Conservation (phyloP, 768 basidiomycete genomes). For the Collybia mongolica region DNA sequence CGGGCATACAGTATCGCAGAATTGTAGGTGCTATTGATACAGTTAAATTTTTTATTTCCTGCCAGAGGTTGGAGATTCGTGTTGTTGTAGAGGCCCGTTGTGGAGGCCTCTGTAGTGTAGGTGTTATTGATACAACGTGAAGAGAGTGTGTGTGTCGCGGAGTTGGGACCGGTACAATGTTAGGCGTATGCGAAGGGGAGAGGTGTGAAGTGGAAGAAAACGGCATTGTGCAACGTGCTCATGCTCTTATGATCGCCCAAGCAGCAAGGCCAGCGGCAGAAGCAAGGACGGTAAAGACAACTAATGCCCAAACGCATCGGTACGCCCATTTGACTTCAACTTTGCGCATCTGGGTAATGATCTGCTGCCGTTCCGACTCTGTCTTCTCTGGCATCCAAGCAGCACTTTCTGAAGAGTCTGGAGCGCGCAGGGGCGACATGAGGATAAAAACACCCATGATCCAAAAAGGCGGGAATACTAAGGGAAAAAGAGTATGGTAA, state of each 20-base stretch:
- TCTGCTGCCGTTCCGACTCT: constrained; percentile 42
- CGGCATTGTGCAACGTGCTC: neutral
- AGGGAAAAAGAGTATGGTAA: constrained; percentile 2
- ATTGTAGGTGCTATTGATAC: constrained; percentile 11
- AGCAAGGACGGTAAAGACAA: constrained; percentile 39
- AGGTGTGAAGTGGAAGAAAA: neutral
- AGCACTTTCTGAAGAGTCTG: constrained; percentile 23
- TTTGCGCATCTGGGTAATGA: constrained; percentile 45
- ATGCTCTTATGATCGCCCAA: constrained; percentile 28
- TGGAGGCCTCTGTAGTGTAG: too few relatives aligned
- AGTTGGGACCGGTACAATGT: too few relatives aligned
- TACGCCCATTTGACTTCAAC: constrained; percentile 57
- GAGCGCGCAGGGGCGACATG: constrained; percentile 48
- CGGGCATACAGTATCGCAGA: too few relatives aligned
- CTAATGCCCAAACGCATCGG: constrained; percentile 53
- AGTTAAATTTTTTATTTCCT: constrained; percentile 3
- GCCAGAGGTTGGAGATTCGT: neutral
- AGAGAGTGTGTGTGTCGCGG: too few relatives aligned
- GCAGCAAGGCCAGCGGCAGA: constrained; percentile 27
- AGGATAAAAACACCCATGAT: constrained; percentile 56
- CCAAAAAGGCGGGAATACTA: constrained; percentile 67
- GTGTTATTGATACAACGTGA: too few relatives aligned
- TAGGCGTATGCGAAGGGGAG: neutral
- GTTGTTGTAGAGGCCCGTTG: too few relatives aligned
- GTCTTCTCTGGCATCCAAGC: constrained; percentile 60